Evolutionary conservation across 2,329 filamentous ascomycete genomes (phyloP), one percentile per base, ranked within the genome.

Genomic region (Beauveria pseudobassiana): DNA sequence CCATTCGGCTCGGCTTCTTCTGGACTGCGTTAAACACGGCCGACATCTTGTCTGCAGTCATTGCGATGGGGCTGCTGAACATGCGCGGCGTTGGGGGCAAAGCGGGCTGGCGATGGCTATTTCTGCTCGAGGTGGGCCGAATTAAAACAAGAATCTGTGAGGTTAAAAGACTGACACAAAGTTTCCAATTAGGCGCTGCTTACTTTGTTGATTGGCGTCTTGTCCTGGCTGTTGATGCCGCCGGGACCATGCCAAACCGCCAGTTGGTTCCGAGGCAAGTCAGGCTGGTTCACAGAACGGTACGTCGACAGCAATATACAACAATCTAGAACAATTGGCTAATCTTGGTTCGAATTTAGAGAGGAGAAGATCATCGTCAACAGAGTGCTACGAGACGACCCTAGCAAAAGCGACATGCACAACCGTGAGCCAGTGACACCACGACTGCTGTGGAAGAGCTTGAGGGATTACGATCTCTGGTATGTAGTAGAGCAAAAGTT

Each of bases 1-100:
- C 88, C 0, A 80, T 82, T 12, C 82, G 89, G 1, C 74, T 92
- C 20, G 83, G 69, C 12, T 84, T 66, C 84, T 91, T 91, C 74
- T 92, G 88, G 89, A 84, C 85, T 0, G 81, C 87, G 0, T 84
- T 88, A 14, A 81, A 82, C 62, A 77, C 77, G 0, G 82, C 82
- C 0, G 77, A 81, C 46, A 83, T 87, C 38, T 66, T 77, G 0
- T 72, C 72, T 0, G 69, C 74, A 0, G 64, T 77, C 6, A 60
- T 76, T 5, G 76, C 73, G 1, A 74, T 71, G 9, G 75, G 73
- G 0, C 64, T 77, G 4, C 67, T 77, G 14, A 73, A 72, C 54
- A 70, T 77, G 69, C 66, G 75, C 2, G 75, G 75, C 1, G 65
- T 74, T 5, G 63, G 64, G 0, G 72, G 84, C 58, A 68, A 82